Percentiles rank a stretch among this genome's conserved stretches.
These are phyloP conservation scores for Pseudogymnoascus sp. DNA, from an alignment of 2,329 filamentous ascomycete species.

Conservation along the genomic window DNA sequence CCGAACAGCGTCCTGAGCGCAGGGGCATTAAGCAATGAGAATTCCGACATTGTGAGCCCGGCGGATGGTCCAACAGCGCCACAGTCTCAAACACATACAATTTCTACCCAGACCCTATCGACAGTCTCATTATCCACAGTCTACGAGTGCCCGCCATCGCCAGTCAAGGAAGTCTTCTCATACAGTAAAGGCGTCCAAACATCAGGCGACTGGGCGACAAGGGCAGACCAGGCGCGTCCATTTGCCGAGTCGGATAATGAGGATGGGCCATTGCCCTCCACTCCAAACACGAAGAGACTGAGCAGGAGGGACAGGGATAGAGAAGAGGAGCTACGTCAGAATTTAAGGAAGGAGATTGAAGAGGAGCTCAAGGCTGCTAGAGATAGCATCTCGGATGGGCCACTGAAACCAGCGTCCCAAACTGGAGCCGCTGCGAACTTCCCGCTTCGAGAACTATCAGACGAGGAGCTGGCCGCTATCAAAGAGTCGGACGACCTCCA, in stretches of 20 bases:
- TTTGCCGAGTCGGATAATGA: constrained; percentile 55
- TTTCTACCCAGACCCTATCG: constrained; percentile 58
- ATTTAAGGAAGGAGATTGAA: constrained; percentile 82
- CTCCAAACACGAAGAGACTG: constrained; percentile 59
- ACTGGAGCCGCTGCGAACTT: constrained; percentile 51
- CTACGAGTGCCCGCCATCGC: constrained; percentile 72
- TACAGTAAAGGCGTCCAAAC: constrained; percentile 98
- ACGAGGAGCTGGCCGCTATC: constrained; percentile 83
- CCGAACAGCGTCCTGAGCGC: constrained; percentile 82
- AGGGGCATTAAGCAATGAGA: constrained; percentile 72
- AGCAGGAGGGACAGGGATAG: constrained; percentile 74
- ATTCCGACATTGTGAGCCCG: constrained; percentile 52
- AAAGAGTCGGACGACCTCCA: constrained; percentile 89
- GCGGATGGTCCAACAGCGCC: constrained; percentile 35
- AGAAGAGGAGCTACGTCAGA: constrained; percentile 83
- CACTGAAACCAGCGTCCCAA: constrained; percentile 40
- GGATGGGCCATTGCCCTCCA: constrained; percentile 50
- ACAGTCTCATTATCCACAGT: constrained; percentile 69
- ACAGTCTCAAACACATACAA: constrained; percentile 37
- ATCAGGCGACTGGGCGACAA: constrained; percentile 62
- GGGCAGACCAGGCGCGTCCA: constrained; percentile 46
- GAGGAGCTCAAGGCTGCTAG: constrained; percentile 77
- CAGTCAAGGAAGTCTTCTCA: constrained; percentile 78
- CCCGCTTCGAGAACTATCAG: constrained; percentile 70
- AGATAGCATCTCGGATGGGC: constrained; percentile 49